phyloP scores from a whole-genome alignment of 768 basidiomycete genomes.

The Boletus insuetus region DNA sequence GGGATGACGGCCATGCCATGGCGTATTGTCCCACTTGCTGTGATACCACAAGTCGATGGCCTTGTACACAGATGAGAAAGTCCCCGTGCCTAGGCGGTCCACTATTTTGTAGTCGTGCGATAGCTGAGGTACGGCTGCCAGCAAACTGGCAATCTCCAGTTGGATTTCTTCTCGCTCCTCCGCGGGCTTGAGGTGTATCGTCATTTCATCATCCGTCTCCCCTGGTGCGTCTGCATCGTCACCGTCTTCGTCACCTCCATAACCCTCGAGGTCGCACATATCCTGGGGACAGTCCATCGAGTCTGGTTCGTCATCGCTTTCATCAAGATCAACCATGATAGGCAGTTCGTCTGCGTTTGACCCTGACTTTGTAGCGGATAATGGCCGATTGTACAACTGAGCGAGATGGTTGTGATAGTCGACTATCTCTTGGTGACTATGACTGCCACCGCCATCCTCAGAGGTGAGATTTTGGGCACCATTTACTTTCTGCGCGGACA shows the following conservation, averaged over 20 bases:
- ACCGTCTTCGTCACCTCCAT: slow-evolving; percentile 35
- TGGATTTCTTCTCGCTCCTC: slow-evolving; percentile 75
- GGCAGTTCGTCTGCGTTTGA: slow-evolving; percentile 25
- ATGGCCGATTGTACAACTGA: slow-evolving; percentile 35
- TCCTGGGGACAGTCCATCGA: slow-evolving; percentile 38
- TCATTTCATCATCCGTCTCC: slow-evolving; percentile 61
- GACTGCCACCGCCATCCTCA: slow-evolving; percentile 49
- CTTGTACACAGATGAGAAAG: slow-evolving; percentile 99
- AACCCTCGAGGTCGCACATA: slow-evolving; percentile 35
- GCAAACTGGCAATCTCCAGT: slow-evolving; percentile 73
- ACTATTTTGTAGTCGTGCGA: slow-evolving; percentile 69
- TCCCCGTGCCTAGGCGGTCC: slow-evolving; percentile 94
- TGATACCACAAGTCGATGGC: slow-evolving; percentile 80
- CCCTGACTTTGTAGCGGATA: slow-evolving; percentile 21
- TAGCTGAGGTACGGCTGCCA: slow-evolving; percentile 64
- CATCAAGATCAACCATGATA: slow-evolving; percentile 45
- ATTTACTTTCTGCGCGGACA: slow-evolving; percentile 34
- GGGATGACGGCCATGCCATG: slow-evolving; percentile 70
- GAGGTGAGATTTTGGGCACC: slow-evolving; percentile 39
- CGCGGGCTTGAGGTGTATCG: slow-evolving; percentile 51
- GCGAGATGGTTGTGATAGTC: slow-evolving; percentile 53
- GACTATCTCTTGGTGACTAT: slow-evolving; percentile 38
- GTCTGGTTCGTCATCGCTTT: slow-evolving; percentile 39
- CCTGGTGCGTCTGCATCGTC: slow-evolving; percentile 32
- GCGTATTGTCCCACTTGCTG: slow-evolving; percentile 69